Evolutionary conservation across 768 basidiomycete species (phyloP).

Genomic region (Russula foetens): DNA sequence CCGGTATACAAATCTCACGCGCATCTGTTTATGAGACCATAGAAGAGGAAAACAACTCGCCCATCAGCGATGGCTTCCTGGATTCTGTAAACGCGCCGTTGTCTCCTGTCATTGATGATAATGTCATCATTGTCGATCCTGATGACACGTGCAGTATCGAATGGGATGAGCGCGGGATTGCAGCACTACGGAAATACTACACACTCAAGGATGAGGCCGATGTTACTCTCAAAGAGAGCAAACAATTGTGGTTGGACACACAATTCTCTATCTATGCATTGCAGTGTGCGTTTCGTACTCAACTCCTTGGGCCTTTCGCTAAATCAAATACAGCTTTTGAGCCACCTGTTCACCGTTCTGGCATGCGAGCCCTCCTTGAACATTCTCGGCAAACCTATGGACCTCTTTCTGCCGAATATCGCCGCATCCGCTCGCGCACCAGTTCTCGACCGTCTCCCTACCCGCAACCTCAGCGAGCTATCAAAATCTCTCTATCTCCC

Average conservation of each 20-base stretch:
- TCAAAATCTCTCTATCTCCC: conserved; percentile 39
- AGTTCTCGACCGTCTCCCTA: conserved; percentile 70
- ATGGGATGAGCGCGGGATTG: conserved; percentile 65
- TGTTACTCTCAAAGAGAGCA: conserved; percentile 57
- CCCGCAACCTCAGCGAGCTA: conserved; percentile 39
- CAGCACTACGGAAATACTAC: conserved; percentile 57
- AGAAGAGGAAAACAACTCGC: conserved; percentile 48
- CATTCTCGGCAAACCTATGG: conserved; percentile 65
- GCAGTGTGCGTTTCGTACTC: conserved; percentile 48
- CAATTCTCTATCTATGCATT: conserved; percentile 64
- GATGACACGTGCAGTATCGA: conserved; percentile 37
- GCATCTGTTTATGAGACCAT: conserved; percentile 75
- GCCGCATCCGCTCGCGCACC: conserved; percentile 57
- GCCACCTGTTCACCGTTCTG: conserved; percentile 53
- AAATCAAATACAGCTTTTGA: conserved; percentile 41
- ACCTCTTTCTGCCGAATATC: conserved; percentile 66
- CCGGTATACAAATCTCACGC: conserved; percentile 52
- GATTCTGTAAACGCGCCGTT: conserved; percentile 3
- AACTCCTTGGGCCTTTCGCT: not conserved
- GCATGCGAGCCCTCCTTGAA: conserved; percentile 66
- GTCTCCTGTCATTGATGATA: conserved; percentile 14
- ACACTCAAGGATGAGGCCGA: conserved; percentile 63
- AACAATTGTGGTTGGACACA: conserved; percentile 58
- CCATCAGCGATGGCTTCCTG: conserved; percentile 11
- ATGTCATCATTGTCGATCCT: conserved; percentile 47